phyloP scores from a whole-genome alignment of 768 basidiomycete genomes.

The Punctularia strigosozonata region DNA sequence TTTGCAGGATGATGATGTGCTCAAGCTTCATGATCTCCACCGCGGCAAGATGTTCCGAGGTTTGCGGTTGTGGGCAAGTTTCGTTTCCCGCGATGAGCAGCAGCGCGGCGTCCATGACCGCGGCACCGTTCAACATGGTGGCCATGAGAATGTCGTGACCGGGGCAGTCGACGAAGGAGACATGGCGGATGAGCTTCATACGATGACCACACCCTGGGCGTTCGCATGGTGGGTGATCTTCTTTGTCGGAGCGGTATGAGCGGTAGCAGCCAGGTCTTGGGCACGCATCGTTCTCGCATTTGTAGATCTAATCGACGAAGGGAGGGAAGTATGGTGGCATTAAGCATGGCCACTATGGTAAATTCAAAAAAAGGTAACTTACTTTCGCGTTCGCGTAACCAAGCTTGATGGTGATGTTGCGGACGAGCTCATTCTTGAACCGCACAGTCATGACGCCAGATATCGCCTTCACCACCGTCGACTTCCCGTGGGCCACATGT shows the following conservation, averaged over 20 bases:
- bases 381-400: slow-evolving; percentile 99
- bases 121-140: slow-evolving; percentile 99
- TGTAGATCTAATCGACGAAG: slow-evolving; percentile 65
- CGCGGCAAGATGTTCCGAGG: slow-evolving; percentile 95
- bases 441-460: slow-evolving; percentile 97
- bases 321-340: background rate
- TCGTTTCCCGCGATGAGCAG: slow-evolving; percentile 96
- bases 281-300: slow-evolving; percentile 90
- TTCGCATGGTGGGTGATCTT: slow-evolving; percentile 88
- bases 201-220: slow-evolving; percentile 81
- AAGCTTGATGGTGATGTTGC: slow-evolving; percentile 98
- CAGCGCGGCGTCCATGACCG: slow-evolving; percentile 98
- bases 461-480: slow-evolving; percentile 96
- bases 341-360: background rate
- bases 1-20: slow-evolving; percentile 95
- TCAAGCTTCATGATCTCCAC: slow-evolving; percentile 99
- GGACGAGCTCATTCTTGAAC: slow-evolving; percentile 98
- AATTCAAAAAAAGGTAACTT: slow-evolving; percentile 17
- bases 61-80: slow-evolving; percentile 98
- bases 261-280: slow-evolving; percentile 91
- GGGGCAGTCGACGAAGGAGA: slow-evolving; percentile 97
- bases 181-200: slow-evolving; percentile 91
- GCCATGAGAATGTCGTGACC: slow-evolving; percentile 99
- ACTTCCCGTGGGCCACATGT: slow-evolving; percentile 97
- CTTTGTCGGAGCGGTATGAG: slow-evolving; percentile 90